Base-by-base conservation (phyloP, 192 early-diverging fungal genomes). In the Gryganskiella cystojenkinii region DNA sequence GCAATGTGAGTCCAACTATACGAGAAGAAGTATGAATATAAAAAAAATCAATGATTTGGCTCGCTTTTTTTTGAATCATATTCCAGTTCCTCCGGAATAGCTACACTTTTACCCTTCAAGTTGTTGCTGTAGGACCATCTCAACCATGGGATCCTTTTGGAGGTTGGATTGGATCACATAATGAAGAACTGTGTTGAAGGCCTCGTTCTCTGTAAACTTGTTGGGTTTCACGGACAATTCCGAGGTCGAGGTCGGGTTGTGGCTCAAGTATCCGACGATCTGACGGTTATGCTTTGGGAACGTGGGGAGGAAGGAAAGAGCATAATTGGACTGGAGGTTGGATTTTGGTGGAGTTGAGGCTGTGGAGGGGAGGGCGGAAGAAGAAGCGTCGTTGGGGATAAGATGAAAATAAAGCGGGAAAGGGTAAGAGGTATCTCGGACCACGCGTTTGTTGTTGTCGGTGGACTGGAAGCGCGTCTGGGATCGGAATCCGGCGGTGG, bases 341-440 rank as follows among this genome's bases (percentile, higher is more conserved):
- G 37, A 40, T 40, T 40, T 40, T 5, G 37, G 3, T 4, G 43
- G 5, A 22, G 40, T 13, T 0, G 27, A 0, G 8, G 67, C 37
- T 58, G 20, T 13, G 3, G 34, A 17, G 11, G 61, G 8, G 4
- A 33, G 45, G 47, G 60, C 20, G 33, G 53, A 9, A 22, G 59
- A 4, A 13, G 53, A 17, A 19, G 51, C 19, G 20, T 24, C 19
- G 9, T 34, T 0, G 2, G 71, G 61, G 57, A 78, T 35, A 20
- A 56, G 61, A 55, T 78, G 74, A 49, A 63, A 68, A 33, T 69
- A 78, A 30, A 78, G 74, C 3, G 74, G 74, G 56, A 59, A 78
- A 3, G 74, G 74, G 43, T 78, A 78, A 46, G 66, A 33, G 5
- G 37, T 24, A 20, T 78, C 74, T 5, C 67, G 60, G 56, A 69